Evolutionary conservation across 306 rosid species (phyloP).

Genomic region (Fagus crenata): DNA sequence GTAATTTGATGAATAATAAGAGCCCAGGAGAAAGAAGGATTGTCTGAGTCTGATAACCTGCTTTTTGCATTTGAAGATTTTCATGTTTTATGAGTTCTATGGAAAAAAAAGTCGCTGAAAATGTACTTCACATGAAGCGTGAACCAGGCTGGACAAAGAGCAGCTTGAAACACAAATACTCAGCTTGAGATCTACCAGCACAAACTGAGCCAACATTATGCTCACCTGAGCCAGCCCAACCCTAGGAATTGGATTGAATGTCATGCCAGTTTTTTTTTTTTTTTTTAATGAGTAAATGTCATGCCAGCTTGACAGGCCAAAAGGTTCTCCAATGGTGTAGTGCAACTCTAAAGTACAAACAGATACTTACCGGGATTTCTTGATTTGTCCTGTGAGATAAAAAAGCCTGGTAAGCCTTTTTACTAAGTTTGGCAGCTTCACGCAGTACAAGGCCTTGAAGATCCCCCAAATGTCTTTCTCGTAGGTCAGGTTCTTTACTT

Average conservation of each 20-base stretch:
- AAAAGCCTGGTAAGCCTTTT: slow-evolving; percentile 58
- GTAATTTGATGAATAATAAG: neutral
- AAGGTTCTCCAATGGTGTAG: neutral
- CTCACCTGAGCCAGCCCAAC: neutral
- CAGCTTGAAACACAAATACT: neutral
- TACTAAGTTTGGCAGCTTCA: slow-evolving; percentile 49
- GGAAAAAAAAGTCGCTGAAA: neutral
- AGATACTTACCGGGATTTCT: slow-evolving; percentile 75
- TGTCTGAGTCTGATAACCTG: neutral
- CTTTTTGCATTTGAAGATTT: neutral
- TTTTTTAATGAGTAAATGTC: too few relatives aligned
- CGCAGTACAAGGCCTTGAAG: slow-evolving; percentile 66
- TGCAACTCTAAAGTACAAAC: neutral
- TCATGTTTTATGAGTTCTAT: neutral
- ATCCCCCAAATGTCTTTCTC: slow-evolving; percentile 84
- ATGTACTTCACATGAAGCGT: neutral
- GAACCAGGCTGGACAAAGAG: neutral
- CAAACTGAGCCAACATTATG: too few relatives aligned
- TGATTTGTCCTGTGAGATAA: slow-evolving; percentile 47
- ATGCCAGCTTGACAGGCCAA: neutral
- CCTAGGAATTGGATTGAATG: neutral
- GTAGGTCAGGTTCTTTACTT: slow-evolving; percentile 61
- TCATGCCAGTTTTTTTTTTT: neutral
- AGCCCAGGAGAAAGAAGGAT: neutral
- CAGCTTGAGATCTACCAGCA: neutral